phyloP scores from a whole-genome alignment of 192 early-diverging fungal species.

The Chytriomyces sp. region DNA sequence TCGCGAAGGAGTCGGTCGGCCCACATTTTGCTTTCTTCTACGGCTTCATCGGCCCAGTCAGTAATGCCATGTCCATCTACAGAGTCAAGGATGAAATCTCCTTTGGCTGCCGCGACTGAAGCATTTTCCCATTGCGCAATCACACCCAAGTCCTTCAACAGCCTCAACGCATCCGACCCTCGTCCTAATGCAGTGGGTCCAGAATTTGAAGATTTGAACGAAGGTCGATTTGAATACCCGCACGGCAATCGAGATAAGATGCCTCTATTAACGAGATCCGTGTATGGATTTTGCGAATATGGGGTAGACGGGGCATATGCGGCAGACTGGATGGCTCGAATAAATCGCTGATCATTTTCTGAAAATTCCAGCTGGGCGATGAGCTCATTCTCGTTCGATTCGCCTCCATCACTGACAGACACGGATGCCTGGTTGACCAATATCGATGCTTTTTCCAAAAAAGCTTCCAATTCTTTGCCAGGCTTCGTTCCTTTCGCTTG shows the following conservation, averaged over 20 bases:
- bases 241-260: constrained; percentile 16
- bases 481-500: constrained; percentile 27
- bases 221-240: neutral
- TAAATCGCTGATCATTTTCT: constrained; percentile 39
- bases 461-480: constrained; percentile 21
- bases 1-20: constrained; percentile 24
- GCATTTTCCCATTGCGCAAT: constrained; percentile 79
- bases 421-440: constrained; percentile 17
- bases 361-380: constrained; percentile 26
- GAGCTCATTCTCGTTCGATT: neutral
- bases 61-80: constrained; percentile 56
- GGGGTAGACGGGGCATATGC: constrained; percentile 23
- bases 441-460: constrained; percentile 37
- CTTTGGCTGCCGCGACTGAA: constrained; percentile 30
- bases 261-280: constrained; percentile 35
- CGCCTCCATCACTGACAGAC: neutral
- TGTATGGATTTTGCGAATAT: constrained; percentile 28
- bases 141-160: constrained; percentile 82
- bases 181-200: constrained; percentile 43
- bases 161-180: constrained; percentile 56
- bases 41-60: constrained; percentile 45
- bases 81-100: constrained; percentile 39
- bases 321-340: constrained; percentile 34
- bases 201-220: neutral
- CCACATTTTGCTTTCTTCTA: constrained; percentile 23